phyloP scores from a whole-genome alignment of 345 rosid species.

The Trapa bicornis region DNA sequence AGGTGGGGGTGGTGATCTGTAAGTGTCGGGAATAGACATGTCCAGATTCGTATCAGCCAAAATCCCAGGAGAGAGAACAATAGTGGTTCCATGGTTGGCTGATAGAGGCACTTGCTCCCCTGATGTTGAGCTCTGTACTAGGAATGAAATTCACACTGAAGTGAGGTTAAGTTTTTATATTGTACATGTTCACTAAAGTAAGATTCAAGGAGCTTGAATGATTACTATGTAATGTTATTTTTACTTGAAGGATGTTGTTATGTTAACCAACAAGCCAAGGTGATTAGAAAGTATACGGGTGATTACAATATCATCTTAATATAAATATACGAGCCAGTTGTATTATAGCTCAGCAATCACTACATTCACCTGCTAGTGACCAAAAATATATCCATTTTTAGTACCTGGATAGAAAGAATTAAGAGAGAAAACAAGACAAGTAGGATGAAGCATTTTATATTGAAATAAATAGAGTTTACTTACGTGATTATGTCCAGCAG shows the following conservation, averaged over 20 bases:
- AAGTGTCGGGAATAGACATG: conserved; percentile 68
- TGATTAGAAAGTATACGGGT: not conserved
- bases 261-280: not conserved
- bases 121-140: conserved; percentile 46
- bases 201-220: not conserved
- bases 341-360: not conserved
- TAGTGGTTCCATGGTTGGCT: conserved; percentile 32
- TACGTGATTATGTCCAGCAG: conserved; percentile 46
- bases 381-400: not conserved
- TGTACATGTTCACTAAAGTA: not conserved
- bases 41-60: conserved; percentile 77
- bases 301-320: not conserved
- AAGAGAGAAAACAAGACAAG: not conserved
- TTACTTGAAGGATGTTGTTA: not conserved
- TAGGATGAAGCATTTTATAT: not conserved
- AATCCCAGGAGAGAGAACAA: conserved; percentile 43
- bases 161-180: not conserved
- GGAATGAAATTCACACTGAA: conserved; percentile 11
- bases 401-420: not conserved
- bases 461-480: conserved; percentile 12
- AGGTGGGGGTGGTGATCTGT: conserved; percentile 71
- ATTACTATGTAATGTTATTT: not conserved
- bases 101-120: conserved; percentile 63
- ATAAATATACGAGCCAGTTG: not conserved
- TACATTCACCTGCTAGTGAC: not conserved